Base-by-base conservation (phyloP, 495 filamentous ascomycete genomes). In the Aspergillus mulundensis region DNA sequence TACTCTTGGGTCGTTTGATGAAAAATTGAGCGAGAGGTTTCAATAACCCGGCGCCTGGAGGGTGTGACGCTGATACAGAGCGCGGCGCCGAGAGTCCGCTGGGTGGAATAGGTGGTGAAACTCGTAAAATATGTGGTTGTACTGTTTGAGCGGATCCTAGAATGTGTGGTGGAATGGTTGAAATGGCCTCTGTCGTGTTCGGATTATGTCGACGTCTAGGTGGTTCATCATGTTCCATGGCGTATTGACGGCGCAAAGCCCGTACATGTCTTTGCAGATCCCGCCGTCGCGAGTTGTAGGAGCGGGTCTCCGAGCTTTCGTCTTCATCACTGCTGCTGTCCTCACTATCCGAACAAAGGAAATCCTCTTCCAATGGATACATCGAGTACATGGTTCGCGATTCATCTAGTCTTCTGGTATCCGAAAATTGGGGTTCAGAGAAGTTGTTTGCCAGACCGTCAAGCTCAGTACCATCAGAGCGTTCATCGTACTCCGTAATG, bases 1-100 rank as follows among this genome's bases (percentile, higher is more conserved):
- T 91, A 73, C 84, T 90, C 73, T 90, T 90, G 58, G 86, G 77
- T 63, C 80, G 82, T 62, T 86, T 82, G 54, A 94, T 95, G 65
- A 86, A 87, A 73, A 95, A 95, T 24, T 69, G 79, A 5, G 89
- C 88, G 71, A 88, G 82, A 3, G 89, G 89, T 52, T 78, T 79
- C 73, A 91, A 70, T 12, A 84, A 78, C 54, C 85, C 82, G 14
- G 68, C 65, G 5, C 71, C 74, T 50, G 56, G 20, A 32, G 24
- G 14, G 8, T 24, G 54, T 2, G 46, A 15, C 32, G 39, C 39
- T 18, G 41, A 36, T 32, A 39, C 57, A 25, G 52, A 14, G 18
- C 44, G 53, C 3, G 44, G 43, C 23, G 32, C 32, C 19, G 58
- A 28, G 25, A 59, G 41, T 18, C 54, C 53, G n/a, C 32, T 40